Base-by-base conservation (phyloP, 2,329 filamentous ascomycete genomes). In the Parasarocladium wereldwijsianum region DNA sequence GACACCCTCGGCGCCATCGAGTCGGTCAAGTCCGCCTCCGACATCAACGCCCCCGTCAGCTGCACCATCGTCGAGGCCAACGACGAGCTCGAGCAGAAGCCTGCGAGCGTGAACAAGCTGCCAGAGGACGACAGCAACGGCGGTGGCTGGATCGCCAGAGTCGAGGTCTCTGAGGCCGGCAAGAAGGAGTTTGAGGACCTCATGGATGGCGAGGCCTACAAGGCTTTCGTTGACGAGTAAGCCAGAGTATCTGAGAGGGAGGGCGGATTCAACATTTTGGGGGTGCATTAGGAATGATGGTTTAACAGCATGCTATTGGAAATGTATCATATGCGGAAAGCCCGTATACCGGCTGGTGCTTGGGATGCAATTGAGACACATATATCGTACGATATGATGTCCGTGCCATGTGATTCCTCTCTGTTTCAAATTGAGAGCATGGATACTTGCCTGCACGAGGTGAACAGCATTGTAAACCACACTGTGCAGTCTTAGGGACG, bases 1-100 rank as follows among this genome's bases (percentile, higher is more conserved):
- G 87, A 96, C 50, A 67, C 79, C 40, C 80, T 96, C 43, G 90
- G 90, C 42, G 85, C 87, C 36, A 87, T 98, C 44, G 90, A 98
- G 64, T 94, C 85, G 3, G 90, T 98, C 56, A 98, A 98, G 68
- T 90, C 80, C 38, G 90, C 90, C n/a, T 87, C 83, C 39, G 90
- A 98, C 54, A 93, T 98, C 64, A 79, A 93, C 60, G 76, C 84
- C 10, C 90, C 90, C 12, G 70, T 94, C 41, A 60, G 67, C 31
- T 87, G 87, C 49, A 79, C 62, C 42, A 72, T 98, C 36, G 66
- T 71, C 21, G 70, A 78, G 47, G 65, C 76, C 45, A 98, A 98
- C 62, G 48, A 50, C 8, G 49, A 63, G 36, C 68, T 98, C 37
- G 81, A 92, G 55, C 78, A 90, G 54, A 86, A 80, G 62, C 87